Evolutionary conservation across 2,329 filamentous ascomycete species (phyloP), one percentile per base, ranked within the genome.

Genomic region (Talaromyces sp.): DNA sequence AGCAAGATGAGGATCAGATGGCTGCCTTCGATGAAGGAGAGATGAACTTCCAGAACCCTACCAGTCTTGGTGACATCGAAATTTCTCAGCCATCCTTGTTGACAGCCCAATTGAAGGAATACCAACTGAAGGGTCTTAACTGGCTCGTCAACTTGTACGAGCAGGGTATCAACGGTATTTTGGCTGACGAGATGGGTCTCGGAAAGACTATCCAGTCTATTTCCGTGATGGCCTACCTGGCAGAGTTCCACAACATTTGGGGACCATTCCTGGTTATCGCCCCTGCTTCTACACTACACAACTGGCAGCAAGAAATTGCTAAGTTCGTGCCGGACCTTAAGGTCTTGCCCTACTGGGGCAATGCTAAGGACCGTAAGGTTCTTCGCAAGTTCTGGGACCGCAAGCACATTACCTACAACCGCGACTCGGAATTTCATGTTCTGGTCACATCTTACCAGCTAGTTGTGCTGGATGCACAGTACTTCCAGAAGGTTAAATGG

Each of bases 31-130:
- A 97, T 54, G 92, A 97, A 66, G 93, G 92, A 64, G 94, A 99
- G 76, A 90, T 99, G 89, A 99, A 99, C 77, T 99, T 99, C 80
- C 94, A 99, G 77, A 97, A 99, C 70, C 94, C 94, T 0, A 94
- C 92, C 3, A 94, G 93, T 67, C 82, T 99, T 65, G 93, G 93
- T 65, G 92, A 94, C 65, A 91, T 96, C 62, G 90, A 96, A 67
- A 91, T 99, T 51, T 87, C 92, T 58, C 94, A 99, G 71, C 94
- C 94, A 8, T 95, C 91, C 75, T 86, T 97, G 76, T 84, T 99
- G 67, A 92, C 90, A 59, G 90, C 92, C 47, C 90, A 96, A 70
- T 85, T 99, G 68, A 99, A 99, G 72, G 94, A 99, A 73, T 99
- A 99, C 76, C 94, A 99, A 78, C 80, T 99, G 71, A 99, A 99